Evolutionary conservation across 2,329 filamentous ascomycete genomes (phyloP).

Genomic region (Aspergillus latus): DNA sequence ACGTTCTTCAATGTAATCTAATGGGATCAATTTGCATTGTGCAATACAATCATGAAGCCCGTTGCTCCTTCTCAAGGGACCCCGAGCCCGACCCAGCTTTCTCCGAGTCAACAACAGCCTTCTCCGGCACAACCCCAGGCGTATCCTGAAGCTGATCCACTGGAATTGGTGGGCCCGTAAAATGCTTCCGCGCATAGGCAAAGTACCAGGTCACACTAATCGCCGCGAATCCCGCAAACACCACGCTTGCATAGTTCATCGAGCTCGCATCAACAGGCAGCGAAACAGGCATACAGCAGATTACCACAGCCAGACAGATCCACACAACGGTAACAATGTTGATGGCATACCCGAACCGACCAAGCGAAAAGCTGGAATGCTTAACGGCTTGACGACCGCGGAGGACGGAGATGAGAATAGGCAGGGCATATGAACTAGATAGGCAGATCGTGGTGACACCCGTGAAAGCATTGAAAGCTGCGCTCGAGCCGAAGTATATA

Average conservation of each 20-base stretch:
- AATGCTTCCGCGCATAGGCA: constrained; percentile 61
- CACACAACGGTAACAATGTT: constrained; percentile 68
- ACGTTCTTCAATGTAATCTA: background rate
- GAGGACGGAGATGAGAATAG: constrained; percentile 69
- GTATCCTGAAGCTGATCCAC: constrained; percentile 29
- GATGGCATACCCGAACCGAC: constrained; percentile 66
- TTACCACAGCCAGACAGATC: constrained; percentile 67
- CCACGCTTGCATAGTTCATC: constrained; percentile 69
- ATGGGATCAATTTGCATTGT: background rate
- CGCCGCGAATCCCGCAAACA: constrained; percentile 62
- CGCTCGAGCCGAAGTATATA: constrained; percentile 75
- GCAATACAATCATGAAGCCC: background rate
- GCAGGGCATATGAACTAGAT: constrained; percentile 71
- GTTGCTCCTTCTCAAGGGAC: constrained; percentile 13
- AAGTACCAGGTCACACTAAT: constrained; percentile 66
- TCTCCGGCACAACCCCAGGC: constrained; percentile 34
- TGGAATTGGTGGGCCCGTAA: constrained; percentile 56
- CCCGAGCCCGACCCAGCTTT: constrained; percentile 21
- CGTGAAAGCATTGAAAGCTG: constrained; percentile 77
- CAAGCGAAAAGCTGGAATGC: constrained; percentile 67
- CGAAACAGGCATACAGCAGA: constrained; percentile 74
- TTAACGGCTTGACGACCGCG: constrained; percentile 66
- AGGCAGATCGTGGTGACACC: constrained; percentile 78
- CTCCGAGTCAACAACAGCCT: constrained; percentile 34
- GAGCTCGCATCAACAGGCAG: constrained; percentile 56